Evolutionary conservation across 306 rosid species (phyloP).

Genomic region (Fagus sylvatica): DNA sequence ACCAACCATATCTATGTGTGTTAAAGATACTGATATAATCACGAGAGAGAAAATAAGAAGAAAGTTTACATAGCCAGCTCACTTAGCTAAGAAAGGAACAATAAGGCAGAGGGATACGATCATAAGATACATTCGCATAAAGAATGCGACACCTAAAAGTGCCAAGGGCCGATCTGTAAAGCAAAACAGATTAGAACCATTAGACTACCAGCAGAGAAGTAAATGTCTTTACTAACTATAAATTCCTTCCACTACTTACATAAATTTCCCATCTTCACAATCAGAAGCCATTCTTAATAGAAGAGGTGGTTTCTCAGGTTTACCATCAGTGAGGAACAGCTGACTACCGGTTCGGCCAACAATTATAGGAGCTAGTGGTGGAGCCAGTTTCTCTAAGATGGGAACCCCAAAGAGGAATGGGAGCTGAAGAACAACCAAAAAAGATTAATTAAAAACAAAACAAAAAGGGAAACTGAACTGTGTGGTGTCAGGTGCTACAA

Average conservation of each 20-base stretch:
- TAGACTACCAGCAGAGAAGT: slow-evolving; percentile 6
- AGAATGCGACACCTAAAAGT: slow-evolving; percentile 68
- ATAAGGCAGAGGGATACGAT: slow-evolving; percentile 66
- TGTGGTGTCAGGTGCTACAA: background rate
- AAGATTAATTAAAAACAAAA: background rate
- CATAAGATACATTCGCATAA: slow-evolving; percentile 94
- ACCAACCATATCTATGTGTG: slow-evolving; percentile 87
- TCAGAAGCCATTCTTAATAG: slow-evolving; percentile 92
- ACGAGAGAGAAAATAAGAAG: slow-evolving; percentile 19
- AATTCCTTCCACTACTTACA: slow-evolving; percentile 52
- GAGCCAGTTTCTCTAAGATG: slow-evolving; percentile 79
- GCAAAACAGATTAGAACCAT: slow-evolving; percentile 30
- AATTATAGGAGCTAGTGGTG: slow-evolving; percentile 79
- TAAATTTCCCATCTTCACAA: slow-evolving; percentile 76
- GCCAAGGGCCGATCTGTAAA: slow-evolving; percentile 86
- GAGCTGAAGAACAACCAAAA: slow-evolving; percentile 55
- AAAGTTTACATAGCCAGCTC: slow-evolving; percentile 17
- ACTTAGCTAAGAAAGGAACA: slow-evolving; percentile 12
- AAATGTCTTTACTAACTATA: background rate
- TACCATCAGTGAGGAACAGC: slow-evolving; percentile 90
- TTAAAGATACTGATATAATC: slow-evolving; percentile 39
- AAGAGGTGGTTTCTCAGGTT: slow-evolving; percentile 83
- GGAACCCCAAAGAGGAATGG: slow-evolving; percentile 87
- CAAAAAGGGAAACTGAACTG: background rate
- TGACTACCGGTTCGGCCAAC: slow-evolving; percentile 93